Evolutionary conservation across 2,329 filamentous ascomycete genomes (phyloP).

Genomic region (Xylaria arbuscula): DNA sequence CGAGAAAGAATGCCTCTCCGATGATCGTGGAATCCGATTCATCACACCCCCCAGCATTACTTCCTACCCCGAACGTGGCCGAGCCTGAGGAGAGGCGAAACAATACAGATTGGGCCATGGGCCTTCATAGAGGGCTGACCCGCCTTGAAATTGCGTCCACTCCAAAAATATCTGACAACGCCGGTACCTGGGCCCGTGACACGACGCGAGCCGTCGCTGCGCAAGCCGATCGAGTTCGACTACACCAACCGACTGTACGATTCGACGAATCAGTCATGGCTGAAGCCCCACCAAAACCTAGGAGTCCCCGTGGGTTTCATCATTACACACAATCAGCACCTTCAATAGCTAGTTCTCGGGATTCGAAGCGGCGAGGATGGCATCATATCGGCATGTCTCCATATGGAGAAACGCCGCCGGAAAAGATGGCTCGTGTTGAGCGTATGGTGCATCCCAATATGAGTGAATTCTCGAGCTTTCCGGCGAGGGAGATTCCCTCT

Average conservation of each 20-base stretch:
- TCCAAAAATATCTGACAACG: conserved; percentile 63
- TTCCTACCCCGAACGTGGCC: conserved; percentile 49
- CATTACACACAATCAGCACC: conserved; percentile 72
- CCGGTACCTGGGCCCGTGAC: conserved; percentile 68
- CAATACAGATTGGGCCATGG: conserved; percentile 71
- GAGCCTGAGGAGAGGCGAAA: conserved; percentile 62
- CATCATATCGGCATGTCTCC: conserved; percentile 67
- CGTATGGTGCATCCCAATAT: conserved; percentile 70
- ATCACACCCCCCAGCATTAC: conserved; percentile 52
- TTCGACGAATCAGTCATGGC: conserved; percentile 62
- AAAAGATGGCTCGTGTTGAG: conserved; percentile 61
- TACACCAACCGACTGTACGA: conserved; percentile 61
- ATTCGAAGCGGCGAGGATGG: conserved; percentile 76
- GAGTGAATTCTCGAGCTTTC: conserved; percentile 63
- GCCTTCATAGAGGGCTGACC: conserved; percentile 73
- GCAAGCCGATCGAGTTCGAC: conserved; percentile 63
- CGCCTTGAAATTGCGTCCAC: conserved; percentile 70
- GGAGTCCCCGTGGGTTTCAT: conserved; percentile 53
- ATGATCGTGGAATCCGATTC: conserved; percentile 76
- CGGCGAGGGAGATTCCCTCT: conserved; percentile 52
- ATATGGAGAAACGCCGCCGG: conserved; percentile 53
- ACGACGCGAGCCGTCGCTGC: conserved; percentile 66
- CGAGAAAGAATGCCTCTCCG: conserved; percentile 74
- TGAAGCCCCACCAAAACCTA: conserved; percentile 40
- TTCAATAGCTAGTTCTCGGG: conserved; percentile 65